Base-by-base conservation (phyloP, 768 basidiomycete genomes). In the Tephrocybe sp. region DNA sequence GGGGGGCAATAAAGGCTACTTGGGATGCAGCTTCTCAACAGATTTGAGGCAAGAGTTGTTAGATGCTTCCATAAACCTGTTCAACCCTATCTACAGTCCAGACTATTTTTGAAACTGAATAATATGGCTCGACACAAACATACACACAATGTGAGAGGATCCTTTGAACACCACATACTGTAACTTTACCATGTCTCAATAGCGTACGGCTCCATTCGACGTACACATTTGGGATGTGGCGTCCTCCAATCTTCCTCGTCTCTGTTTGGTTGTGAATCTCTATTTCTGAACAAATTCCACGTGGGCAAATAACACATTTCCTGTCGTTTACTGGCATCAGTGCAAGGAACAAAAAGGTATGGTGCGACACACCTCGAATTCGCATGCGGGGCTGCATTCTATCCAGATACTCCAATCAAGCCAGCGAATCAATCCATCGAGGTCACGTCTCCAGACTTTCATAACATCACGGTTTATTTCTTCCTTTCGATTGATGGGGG, bases 361-460 rank as follows among this genome's bases (percentile, higher is more conserved):
- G 25, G 21, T 46, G 33, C 15, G 9, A n/a, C 34, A 65, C 40
- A 80, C 80, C 66, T 80, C 73, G 21, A 64, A 62, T 9, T 57
- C 60, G 62, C 81, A 83, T 0, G 60, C 68, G 23, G 80, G 79
- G 2, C 59, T 62, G 45, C 81, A 82, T 36, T 65, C 75, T 1
- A 73, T 56, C 80, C 81, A 83, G 7, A 70, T 60, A 33, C 63
- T 71, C 80, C 81, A 83, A 53, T 77, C 81, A 0, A 83, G 62
- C 80, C 81, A 82, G 0, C 36, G 40, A 69, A 81, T 76, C 17
- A 83, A 56, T 3, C 43, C 54, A 10, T 65, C 53, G 20, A 77
- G 40, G 5, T 71, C 67, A 18, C 11, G 17, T 17, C n/a, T 64
- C 30, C 36, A 70, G n/a, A 17, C 20, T 28, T 43, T 11, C 41